Evolutionary conservation across 768 basidiomycete genomes (phyloP).

Genomic region (Amyloporia xantha): DNA sequence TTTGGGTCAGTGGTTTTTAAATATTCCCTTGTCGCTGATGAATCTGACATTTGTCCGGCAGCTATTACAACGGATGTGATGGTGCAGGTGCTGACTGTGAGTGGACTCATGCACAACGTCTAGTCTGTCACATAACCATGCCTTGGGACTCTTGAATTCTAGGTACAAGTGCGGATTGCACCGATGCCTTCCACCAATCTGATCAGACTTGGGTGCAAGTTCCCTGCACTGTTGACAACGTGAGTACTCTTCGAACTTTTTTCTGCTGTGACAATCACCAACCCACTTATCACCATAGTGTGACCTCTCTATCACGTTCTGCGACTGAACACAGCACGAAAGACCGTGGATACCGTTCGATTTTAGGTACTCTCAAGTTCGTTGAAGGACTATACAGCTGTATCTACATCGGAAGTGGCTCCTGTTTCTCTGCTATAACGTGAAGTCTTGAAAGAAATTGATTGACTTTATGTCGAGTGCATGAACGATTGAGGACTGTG

Average conservation of each 20-base stretch:
- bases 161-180: slow-evolving; percentile 32
- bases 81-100: slow-evolving; percentile 36
- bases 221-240: slow-evolving; percentile 25
- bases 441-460: no score
- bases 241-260: not conserved
- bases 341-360: no score
- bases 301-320: not conserved
- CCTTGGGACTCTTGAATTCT: not conserved
- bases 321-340: not conserved
- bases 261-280: not conserved
- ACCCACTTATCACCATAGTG: not conserved
- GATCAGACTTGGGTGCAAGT: slow-evolving; percentile 36
- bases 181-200: slow-evolving; percentile 32
- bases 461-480: no score
- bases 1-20: slow-evolving; percentile 25
- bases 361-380: no score
- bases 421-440: no score
- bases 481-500: no score
- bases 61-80: slow-evolving; percentile 36
- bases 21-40: not conserved
- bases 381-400: no score
- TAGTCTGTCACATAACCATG: not conserved
- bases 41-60: slow-evolving; percentile 16
- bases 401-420: no score
- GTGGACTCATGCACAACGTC: no score